A percentile compares a stretch with the other conserved stretches of the same genome.
phyloP scores from a whole-genome alignment of 192 early-diverging fungal species.

The Lobulomyces angularis region DNA sequence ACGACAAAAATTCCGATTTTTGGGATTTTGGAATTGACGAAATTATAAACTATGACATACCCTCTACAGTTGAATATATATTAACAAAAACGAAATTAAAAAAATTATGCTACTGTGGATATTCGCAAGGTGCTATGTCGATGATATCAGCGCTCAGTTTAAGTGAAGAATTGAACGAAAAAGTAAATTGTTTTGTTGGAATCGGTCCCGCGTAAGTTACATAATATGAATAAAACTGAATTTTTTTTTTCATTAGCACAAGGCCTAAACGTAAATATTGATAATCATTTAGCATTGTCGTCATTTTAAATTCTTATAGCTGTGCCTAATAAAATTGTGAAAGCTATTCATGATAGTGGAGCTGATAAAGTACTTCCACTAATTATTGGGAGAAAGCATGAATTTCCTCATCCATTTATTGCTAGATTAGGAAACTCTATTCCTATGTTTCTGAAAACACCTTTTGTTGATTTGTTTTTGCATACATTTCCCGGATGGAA shows the following conservation, averaged over 20 bases:
- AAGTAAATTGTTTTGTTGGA: constrained; percentile 67
- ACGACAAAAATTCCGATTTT: too few species aligned
- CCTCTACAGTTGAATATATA: constrained; percentile 69
- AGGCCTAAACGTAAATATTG: constrained; percentile 65
- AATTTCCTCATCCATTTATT: too few species aligned
- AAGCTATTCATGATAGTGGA: constrained; percentile 60
- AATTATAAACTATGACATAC: constrained; percentile 69
- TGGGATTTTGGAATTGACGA: constrained; percentile 88
- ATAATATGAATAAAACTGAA: too few species aligned
- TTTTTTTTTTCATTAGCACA: too few species aligned
- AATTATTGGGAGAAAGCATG: too few species aligned
- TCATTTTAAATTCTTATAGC: constrained; percentile 66
- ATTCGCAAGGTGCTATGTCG: constrained; percentile 76
- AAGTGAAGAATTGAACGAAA: constrained; percentile 58
- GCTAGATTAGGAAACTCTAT: too few species aligned
- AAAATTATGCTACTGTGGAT: constrained; percentile 71
- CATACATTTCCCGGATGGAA: too few species aligned
- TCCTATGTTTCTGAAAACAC: too few species aligned
- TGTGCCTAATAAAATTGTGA: constrained; percentile 51
- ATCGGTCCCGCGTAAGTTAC: constrained; percentile 61
- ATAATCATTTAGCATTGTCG: constrained; percentile 56
- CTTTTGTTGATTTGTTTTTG: too few species aligned
- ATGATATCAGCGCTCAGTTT: constrained; percentile 70
- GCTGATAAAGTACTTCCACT: constrained; percentile 45
- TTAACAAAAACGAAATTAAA: constrained; percentile 52